These are phyloP conservation scores for Trichoderma virens DNA, from an alignment of 495 filamentous ascomycete genomes.

Conservation along the genomic window DNA sequence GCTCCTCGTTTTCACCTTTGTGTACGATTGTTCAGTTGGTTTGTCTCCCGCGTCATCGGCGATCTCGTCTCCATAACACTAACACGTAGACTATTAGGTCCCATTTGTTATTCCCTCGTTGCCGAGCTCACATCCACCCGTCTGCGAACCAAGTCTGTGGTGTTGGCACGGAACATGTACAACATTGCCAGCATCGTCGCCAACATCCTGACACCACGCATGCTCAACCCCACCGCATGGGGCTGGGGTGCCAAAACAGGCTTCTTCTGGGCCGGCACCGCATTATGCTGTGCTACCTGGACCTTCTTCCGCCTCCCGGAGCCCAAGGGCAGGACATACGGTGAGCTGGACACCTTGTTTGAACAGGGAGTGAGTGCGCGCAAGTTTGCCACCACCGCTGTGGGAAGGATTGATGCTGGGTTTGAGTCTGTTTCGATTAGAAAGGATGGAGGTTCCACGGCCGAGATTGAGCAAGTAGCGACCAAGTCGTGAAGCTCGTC, in stretches of 20 bases:
- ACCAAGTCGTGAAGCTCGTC: too few species aligned
- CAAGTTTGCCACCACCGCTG: background rate
- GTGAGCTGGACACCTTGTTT: background rate
- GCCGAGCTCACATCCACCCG: constrained; percentile 46
- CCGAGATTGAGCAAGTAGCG: too few species aligned
- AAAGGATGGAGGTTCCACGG: background rate
- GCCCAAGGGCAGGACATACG: constrained; percentile 16
- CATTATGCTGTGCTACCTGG: constrained; percentile 31
- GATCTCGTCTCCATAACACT: too few species aligned
- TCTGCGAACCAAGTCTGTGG: constrained; percentile 47
- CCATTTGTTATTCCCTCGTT: constrained; percentile 49
- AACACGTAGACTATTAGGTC: constrained; percentile 16
- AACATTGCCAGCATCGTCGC: constrained; percentile 30
- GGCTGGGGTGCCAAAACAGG: constrained; percentile 39
- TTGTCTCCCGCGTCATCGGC: too few species aligned
- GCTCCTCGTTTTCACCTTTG: constrained; percentile 41
- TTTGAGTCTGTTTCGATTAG: background rate
- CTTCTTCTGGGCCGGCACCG: constrained; percentile 48
- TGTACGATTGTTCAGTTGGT: constrained; percentile 47
- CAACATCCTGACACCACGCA: constrained; percentile 38
- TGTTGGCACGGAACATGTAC: constrained; percentile 45
- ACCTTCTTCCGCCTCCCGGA: constrained; percentile 29
- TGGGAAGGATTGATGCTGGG: background rate
- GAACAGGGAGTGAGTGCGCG: background rate
- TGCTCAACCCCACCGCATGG: constrained; percentile 44